phyloP scores from a whole-genome alignment of 2,329 filamentous ascomycete genomes.

The Verticillium zaregamsianum region DNA sequence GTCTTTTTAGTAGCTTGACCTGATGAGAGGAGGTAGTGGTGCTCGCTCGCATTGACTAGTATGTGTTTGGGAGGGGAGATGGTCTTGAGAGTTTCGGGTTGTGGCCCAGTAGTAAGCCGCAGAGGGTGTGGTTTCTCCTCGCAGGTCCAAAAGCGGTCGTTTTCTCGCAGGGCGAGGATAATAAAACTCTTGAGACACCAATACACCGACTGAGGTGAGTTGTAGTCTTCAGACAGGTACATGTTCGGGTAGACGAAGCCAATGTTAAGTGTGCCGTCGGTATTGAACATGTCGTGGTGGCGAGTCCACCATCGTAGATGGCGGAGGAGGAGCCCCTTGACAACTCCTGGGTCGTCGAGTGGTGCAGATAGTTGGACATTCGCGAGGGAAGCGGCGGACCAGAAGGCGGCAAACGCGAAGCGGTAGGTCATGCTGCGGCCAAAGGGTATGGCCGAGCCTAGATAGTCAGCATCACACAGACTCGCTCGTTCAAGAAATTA shows the following conservation, averaged over 20 bases:
- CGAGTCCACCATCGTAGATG: conserved; percentile 76
- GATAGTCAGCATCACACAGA: not conserved
- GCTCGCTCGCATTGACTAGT: conserved; percentile 31
- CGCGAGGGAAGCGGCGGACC: conserved; percentile 32
- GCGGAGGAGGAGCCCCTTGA: conserved; percentile 66
- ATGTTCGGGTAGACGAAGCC: conserved; percentile 20
- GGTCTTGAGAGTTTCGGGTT: too few species aligned
- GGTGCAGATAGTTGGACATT: conserved; percentile 27
- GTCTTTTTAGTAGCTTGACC: conserved; percentile 33
- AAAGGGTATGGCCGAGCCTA: conserved; percentile 42
- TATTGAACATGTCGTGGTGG: conserved; percentile 63
- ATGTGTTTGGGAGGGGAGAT: conserved; percentile 35
- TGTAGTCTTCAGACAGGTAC: conserved; percentile 38
- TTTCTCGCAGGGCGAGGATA: conserved; percentile 24
- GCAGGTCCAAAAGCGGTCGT: conserved; percentile 34
- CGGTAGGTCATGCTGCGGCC: conserved; percentile 40
- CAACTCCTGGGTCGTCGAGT: conserved; percentile 16
- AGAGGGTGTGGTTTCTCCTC: conserved; percentile 30
- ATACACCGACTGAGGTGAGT: conserved; percentile 44
- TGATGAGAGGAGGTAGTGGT: conserved; percentile 38
- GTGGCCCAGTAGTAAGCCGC: conserved; percentile 5
- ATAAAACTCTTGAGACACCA: conserved; percentile 43
- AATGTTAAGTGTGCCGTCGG: conserved; percentile 62
- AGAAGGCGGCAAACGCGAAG: conserved; percentile 39
- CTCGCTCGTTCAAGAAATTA: not conserved